phyloP scores from a whole-genome alignment of 164 flowering plant species.

The Akebia trifoliata region DNA sequence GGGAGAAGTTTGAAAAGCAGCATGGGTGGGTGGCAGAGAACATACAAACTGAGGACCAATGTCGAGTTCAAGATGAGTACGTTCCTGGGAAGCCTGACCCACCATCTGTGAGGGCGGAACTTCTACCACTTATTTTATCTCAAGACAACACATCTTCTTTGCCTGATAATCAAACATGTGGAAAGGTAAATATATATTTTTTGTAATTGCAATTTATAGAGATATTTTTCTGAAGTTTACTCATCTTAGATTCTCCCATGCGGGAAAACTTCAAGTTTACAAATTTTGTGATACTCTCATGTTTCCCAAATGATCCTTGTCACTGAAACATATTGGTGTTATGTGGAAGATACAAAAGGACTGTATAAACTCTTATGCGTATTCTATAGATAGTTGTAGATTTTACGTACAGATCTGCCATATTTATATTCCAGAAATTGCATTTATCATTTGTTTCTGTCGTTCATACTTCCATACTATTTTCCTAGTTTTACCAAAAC shows the following conservation, averaged over 20 bases:
- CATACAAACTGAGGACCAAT: conserved; percentile 27
- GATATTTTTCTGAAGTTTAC: too few relatives aligned
- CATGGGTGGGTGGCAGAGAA: conserved; percentile 17
- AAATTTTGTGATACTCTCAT: too few relatives aligned
- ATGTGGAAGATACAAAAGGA: too few relatives aligned
- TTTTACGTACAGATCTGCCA: too few relatives aligned
- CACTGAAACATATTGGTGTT: too few relatives aligned
- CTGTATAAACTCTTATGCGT: too few relatives aligned
- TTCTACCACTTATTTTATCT: conserved; percentile 3
- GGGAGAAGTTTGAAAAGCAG: conserved; percentile 19
- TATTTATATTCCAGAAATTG: too few relatives aligned
- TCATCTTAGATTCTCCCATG: too few relatives aligned
- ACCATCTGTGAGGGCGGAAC: conserved; percentile 6
- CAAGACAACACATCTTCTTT: conserved; percentile 19
- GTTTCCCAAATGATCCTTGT: too few relatives aligned
- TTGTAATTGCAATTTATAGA: neutral
- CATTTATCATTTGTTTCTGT: too few relatives aligned
- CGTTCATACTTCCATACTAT: neutral
- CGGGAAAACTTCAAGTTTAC: too few relatives aligned
- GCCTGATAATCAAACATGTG: conserved; percentile 9
- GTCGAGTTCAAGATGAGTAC: conserved; percentile 29
- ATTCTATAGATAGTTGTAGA: too few relatives aligned
- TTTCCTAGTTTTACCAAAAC: neutral
- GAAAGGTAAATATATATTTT: conserved; percentile 26
- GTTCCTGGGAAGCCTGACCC: conserved; percentile 11